Evolutionary conservation across 176 grass and related monocot genomes (phyloP), one percentile per base, ranked within the genome.

Genomic region (Eragrostis curvula): DNA sequence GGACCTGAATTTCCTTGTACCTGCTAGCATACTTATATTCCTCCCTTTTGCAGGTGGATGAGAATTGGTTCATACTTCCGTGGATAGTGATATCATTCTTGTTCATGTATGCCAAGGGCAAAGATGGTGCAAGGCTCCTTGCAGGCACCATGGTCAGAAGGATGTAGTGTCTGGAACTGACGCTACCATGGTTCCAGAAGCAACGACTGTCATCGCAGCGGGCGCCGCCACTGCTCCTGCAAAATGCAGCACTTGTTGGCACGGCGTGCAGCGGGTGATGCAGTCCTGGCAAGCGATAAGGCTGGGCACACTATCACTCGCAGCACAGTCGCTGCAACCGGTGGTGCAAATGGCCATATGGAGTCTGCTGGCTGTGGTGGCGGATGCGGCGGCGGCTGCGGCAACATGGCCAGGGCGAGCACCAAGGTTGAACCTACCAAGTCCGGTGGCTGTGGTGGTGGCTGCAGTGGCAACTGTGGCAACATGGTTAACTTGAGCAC

Each of bases 1-100:
- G 10, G 2, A 17, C 36, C 55, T 74, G 21, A 41, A 42, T 73
- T 21, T 79, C 27, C 9, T 66, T 79, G 5, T 11, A 29, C 71
- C 27, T 36, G 3, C 9, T 49, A 63, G 46, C 32, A 36, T 50
- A 23, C 24, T 66, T 16, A 42, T 60, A 63, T n/a, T 82, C 69
- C 3, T 55, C 66, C 76, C 12, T 68, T 62, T 17, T 5, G 36
- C 14, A 88, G 91, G 91, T 93, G 58, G 80, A 85, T 40, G 88
- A 90, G 75, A 73, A 90, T 43, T 83, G 88, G 88, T 90, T 93
- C 55, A 45, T 93, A 13, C 83, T 88, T 83, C 85, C 76, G 14
- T 93, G 91, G 91, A 90, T 90, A 7, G 47, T 36, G 3, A 71
- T 79, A 64, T 93, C 85, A 0, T 85, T 85, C 51, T 45, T 93